These are phyloP conservation scores for Phytophthora agathidicida DNA, from an alignment of 352 stramenopile species.

Conservation along the genomic window DNA sequence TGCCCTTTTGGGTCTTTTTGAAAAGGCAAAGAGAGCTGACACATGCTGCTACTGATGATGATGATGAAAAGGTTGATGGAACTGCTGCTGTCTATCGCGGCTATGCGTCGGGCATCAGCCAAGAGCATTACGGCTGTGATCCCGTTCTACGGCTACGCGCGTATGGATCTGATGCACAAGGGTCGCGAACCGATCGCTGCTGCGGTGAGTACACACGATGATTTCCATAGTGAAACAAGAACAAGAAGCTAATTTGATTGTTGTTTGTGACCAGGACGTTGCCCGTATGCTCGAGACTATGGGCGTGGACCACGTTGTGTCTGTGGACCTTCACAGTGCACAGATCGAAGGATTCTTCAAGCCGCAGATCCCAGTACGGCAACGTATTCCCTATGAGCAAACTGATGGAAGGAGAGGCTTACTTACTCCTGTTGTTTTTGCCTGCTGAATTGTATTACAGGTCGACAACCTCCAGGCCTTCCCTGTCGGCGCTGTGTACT, in stretches of 20 bases:
- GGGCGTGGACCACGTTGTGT: conserved; percentile 89
- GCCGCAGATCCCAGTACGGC: conserved; percentile 70
- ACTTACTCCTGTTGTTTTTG: conserved; percentile 1
- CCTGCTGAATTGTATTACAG: conserved; percentile 14
- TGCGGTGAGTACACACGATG: conserved; percentile 38
- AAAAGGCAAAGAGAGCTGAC: background rate
- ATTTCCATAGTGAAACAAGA: background rate
- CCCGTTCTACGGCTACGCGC: conserved; percentile 88
- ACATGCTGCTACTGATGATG: background rate
- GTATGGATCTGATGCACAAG: conserved; percentile 88
- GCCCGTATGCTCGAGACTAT: conserved; percentile 91
- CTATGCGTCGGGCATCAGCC: conserved; percentile 81
- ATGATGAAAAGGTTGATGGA: conserved; percentile 82
- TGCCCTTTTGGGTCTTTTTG: too few species aligned
- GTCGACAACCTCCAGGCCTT: conserved; percentile 88
- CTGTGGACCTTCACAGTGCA: conserved; percentile 87
- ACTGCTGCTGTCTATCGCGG: conserved; percentile 81
- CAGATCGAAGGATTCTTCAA: conserved; percentile 92
- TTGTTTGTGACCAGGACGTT: conserved; percentile 57
- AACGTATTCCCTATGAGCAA: background rate
- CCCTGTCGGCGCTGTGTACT: conserved; percentile 86
- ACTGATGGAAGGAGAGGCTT: background rate
- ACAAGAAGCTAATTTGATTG: background rate
- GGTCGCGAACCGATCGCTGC: conserved; percentile 81
- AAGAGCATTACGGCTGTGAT: conserved; percentile 91